A percentile compares a stretch with the other conserved stretches of the same genome.
phyloP scores from a whole-genome alignment of 441 rosid genomes.

The Oxalis stricta region DNA sequence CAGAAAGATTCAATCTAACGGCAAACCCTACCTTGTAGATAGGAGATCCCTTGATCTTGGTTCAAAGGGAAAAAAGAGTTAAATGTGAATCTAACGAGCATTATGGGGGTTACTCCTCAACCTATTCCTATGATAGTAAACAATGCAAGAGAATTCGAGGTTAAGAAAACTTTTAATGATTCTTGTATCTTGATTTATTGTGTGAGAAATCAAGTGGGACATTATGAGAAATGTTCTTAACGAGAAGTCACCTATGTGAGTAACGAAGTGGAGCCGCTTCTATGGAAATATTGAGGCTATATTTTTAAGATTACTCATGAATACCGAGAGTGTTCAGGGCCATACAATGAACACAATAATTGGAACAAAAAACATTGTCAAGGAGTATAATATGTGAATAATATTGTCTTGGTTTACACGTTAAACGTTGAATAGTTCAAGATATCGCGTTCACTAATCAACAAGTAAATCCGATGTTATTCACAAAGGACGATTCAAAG shows the following conservation, averaged over 20 bases:
- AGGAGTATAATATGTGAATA: background rate
- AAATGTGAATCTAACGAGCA: background rate
- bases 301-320: background rate
- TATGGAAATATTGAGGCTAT: background rate
- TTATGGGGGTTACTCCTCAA: background rate
- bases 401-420: background rate
- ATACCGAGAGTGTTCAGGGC: background rate
- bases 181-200: too few species aligned
- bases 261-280: too few species aligned
- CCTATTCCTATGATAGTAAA: background rate
- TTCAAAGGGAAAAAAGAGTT: too few species aligned
- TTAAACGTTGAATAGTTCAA: background rate
- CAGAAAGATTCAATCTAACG: background rate
- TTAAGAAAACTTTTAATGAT: background rate
- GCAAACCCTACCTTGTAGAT: background rate
- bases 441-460: background rate
- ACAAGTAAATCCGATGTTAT: too few species aligned
- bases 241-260: background rate
- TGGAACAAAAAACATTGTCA: background rate
- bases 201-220: background rate
- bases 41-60: background rate
- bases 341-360: background rate
- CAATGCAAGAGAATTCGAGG: too few species aligned
- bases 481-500: too few species aligned
- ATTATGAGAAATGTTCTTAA: too few species aligned